These are phyloP conservation scores for Helicocarpus griseus DNA, from an alignment of 2,329 filamentous ascomycete species.

Conservation along the genomic window DNA sequence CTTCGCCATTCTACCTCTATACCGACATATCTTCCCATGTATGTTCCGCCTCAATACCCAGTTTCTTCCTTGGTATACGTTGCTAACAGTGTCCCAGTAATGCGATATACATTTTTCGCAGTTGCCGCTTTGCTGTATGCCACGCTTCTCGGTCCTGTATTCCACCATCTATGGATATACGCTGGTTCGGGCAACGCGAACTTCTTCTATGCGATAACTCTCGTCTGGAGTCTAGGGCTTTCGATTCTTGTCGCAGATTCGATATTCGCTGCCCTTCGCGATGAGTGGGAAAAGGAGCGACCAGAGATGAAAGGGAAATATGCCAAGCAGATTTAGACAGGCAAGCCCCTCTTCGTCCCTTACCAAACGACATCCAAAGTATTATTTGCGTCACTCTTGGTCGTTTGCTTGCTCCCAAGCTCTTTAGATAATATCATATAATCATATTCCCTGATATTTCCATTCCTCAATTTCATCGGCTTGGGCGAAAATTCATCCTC, in stretches of 20 bases:
- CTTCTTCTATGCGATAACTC: slow-evolving; percentile 97
- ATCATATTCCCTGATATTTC: slow-evolving; percentile 39
- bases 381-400: not conserved
- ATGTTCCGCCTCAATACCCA: slow-evolving; percentile 25
- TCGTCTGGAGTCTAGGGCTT: slow-evolving; percentile 93
- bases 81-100: slow-evolving; percentile 46
- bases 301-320: slow-evolving; percentile 87
- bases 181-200: slow-evolving; percentile 96
- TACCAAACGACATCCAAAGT: not conserved
- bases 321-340: slow-evolving; percentile 64
- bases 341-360: not conserved
- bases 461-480: slow-evolving; percentile 40
- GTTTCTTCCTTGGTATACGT: not conserved
- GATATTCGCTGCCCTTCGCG: slow-evolving; percentile 76
- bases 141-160: slow-evolving; percentile 80
- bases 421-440: slow-evolving; percentile 46
- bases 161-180: slow-evolving; percentile 97
- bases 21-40: slow-evolving; percentile 82
- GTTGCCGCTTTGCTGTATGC: slow-evolving; percentile 77
- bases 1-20: slow-evolving; percentile 71
- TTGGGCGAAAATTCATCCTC: slow-evolving; percentile 45
- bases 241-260: slow-evolving; percentile 80
- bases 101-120: slow-evolving; percentile 86
- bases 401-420: slow-evolving; percentile 15
- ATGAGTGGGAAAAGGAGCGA: slow-evolving; percentile 87